phyloP scores from a whole-genome alignment of 1,139 yeast species.

The Geotrichum cucujoidarum region DNA sequence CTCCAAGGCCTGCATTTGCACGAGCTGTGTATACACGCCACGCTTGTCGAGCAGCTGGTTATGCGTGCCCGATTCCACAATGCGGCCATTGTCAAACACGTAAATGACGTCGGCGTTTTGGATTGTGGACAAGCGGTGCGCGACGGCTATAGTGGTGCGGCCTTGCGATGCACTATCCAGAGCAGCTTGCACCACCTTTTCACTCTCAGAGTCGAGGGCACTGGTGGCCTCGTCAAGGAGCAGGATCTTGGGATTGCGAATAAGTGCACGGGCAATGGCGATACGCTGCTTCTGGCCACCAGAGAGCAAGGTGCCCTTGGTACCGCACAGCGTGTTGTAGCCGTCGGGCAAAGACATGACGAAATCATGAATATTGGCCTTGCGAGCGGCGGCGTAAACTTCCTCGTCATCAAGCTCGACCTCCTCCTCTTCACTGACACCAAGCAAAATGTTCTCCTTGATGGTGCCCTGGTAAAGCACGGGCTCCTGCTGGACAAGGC shows the following conservation, averaged over 20 bases:
- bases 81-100: conserved; percentile 64
- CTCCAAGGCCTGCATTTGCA: conserved; percentile 37
- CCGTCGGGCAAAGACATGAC: conserved; percentile 75
- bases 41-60: conserved; percentile 35
- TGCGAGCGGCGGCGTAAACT: conserved; percentile 59
- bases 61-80: conserved; percentile 66
- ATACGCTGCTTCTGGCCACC: conserved; percentile 81
- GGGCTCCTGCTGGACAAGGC: conserved; percentile 85
- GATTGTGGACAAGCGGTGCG: conserved; percentile 84
- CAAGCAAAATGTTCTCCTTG: conserved; percentile 75
- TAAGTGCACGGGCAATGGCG: conserved; percentile 71
- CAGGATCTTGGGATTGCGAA: conserved; percentile 61
- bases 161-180: conserved; percentile 58
- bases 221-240: conserved; percentile 78
- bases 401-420: conserved; percentile 37
- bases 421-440: conserved; percentile 37
- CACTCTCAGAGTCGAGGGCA: conserved; percentile 75
- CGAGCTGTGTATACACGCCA: conserved; percentile 42
- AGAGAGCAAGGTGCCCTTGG: conserved; percentile 73
- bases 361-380: conserved; percentile 79
- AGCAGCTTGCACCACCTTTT: conserved; percentile 67
- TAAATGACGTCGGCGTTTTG: conserved; percentile 90
- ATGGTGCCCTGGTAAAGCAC: conserved; percentile 81
- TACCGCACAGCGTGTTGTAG: conserved; percentile 76
- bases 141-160: conserved; percentile 82